phyloP scores from a whole-genome alignment of 305 asterid species.

The Rubia peregrina region DNA sequence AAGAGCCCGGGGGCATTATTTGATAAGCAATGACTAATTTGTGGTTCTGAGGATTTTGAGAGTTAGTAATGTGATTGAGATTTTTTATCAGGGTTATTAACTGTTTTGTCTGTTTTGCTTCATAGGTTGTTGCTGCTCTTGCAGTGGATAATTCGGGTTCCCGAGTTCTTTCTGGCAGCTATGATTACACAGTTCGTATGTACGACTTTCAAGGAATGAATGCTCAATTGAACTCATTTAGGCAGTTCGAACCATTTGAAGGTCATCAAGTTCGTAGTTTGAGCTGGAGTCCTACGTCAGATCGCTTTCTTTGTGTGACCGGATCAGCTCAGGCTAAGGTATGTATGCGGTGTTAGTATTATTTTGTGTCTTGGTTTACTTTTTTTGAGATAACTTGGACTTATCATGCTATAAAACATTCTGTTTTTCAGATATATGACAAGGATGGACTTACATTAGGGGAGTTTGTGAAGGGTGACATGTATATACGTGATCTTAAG shows the following conservation, averaged over 20 bases:
- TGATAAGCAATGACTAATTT: background rate
- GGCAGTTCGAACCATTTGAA: slow-evolving; percentile 93
- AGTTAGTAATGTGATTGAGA: background rate
- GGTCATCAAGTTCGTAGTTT: slow-evolving; percentile 94
- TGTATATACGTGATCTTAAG: slow-evolving; percentile 96
- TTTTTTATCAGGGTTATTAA: background rate
- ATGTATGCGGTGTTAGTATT: background rate
- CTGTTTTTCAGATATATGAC: slow-evolving; percentile 65
- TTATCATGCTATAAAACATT: slow-evolving; percentile 17
- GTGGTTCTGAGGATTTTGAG: background rate
- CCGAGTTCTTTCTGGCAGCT: slow-evolving; percentile 87
- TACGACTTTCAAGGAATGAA: slow-evolving; percentile 98
- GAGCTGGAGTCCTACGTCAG: slow-evolving; percentile 97
- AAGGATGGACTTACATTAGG: slow-evolving; percentile 94
- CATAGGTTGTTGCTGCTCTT: slow-evolving; percentile 78
- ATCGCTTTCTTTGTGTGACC: slow-evolving; percentile 83
- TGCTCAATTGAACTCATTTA: slow-evolving; percentile 83
- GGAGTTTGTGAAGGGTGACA: slow-evolving; percentile 90
- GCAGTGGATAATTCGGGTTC: slow-evolving; percentile 93
- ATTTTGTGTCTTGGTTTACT: background rate
- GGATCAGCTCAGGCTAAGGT: slow-evolving; percentile 99
- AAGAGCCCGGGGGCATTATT: background rate
- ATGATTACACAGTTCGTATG: slow-evolving; percentile 86
- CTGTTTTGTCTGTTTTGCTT: background rate
- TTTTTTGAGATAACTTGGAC: slow-evolving; percentile 9